Evolutionary conservation across 164 flowering plant species (phyloP).

Genomic region (Aristolochia fimbriata): DNA sequence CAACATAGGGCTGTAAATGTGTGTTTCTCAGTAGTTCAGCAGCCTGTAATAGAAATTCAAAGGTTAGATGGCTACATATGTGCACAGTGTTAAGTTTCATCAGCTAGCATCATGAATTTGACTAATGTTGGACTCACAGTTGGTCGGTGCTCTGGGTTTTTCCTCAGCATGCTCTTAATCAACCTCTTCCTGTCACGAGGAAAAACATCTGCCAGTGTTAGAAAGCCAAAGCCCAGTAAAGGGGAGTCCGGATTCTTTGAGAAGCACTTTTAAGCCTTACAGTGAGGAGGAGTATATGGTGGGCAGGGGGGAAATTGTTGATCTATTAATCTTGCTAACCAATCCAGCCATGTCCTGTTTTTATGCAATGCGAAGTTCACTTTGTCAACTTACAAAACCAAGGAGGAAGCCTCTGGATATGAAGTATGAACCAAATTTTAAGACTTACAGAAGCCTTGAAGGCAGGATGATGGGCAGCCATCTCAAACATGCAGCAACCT

Average conservation of each 20-base stretch:
- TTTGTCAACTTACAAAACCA: constrained; percentile 1
- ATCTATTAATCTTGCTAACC: constrained; percentile 66
- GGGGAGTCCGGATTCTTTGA: not conserved
- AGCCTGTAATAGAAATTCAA: constrained; percentile 25
- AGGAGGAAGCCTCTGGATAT: not conserved
- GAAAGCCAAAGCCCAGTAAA: not conserved
- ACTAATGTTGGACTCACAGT: constrained; percentile 40
- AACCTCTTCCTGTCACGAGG: constrained; percentile 53
- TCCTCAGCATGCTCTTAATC: constrained; percentile 81
- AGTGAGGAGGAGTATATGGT: constrained; percentile 57
- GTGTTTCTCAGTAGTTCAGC: constrained; percentile 75
- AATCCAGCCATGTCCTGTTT: constrained; percentile 75
- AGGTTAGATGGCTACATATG: constrained; percentile 1
- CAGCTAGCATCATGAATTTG: no score
- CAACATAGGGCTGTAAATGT: constrained; percentile 59
- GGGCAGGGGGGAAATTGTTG: constrained; percentile 67
- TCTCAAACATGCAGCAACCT: constrained; percentile 94
- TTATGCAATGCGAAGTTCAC: constrained; percentile 1
- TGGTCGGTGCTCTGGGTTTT: constrained; percentile 84
- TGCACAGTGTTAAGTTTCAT: not conserved
- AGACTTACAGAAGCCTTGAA: constrained; percentile 73
- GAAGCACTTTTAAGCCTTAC: constrained; percentile 31
- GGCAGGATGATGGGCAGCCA: constrained; percentile 81
- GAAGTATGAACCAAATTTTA: not conserved
- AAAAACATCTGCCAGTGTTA: constrained; percentile 1